phyloP scores from a whole-genome alignment of 169 alveolate genomes.

The Amoebophrya sp. region DNA sequence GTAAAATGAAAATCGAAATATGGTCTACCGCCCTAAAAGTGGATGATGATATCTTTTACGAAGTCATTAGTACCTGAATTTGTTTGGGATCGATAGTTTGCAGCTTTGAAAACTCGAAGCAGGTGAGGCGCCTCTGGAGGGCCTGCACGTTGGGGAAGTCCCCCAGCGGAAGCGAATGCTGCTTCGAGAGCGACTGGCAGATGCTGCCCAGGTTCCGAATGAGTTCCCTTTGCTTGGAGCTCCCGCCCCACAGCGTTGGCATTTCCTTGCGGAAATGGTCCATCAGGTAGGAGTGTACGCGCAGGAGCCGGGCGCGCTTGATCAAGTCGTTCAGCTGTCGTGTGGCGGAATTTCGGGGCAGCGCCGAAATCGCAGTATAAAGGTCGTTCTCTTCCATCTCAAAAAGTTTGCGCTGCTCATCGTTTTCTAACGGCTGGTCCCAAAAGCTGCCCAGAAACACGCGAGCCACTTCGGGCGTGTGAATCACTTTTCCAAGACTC shows the following conservation, averaged over 20 bases:
- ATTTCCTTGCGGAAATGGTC: not conserved
- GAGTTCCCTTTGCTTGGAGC: not conserved
- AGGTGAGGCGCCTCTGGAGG: not conserved
- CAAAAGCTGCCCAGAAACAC: conserved; percentile 64
- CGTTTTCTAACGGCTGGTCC: conserved; percentile 60
- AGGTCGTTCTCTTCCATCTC: conserved; percentile 65
- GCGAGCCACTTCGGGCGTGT: conserved; percentile 60
- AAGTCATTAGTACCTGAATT: not conserved
- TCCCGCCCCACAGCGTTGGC: not conserved
- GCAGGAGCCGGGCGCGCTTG: conserved; percentile 57
- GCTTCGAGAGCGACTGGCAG: not conserved
- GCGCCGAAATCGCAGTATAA: conserved; percentile 56
- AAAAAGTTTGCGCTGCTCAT: conserved; percentile 58
- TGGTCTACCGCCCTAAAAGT: too few species aligned
- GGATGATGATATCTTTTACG: too few species aligned
- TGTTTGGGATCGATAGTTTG: not conserved
- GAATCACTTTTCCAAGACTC: conserved; percentile 60
- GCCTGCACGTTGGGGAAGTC: conserved; percentile 21
- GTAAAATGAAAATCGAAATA: too few species aligned
- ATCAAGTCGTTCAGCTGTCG: conserved; percentile 58
- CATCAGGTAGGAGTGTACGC: conserved; percentile 49
- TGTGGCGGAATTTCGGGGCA: conserved; percentile 59
- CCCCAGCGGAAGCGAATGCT: not conserved
- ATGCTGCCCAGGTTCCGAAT: not conserved
- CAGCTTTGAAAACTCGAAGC: not conserved